Percentiles rank a stretch among this genome's conserved stretches.
Evolutionary conservation across 2,329 filamentous ascomycete genomes (phyloP).

Genomic region (Thermoascus crustaceus): DNA sequence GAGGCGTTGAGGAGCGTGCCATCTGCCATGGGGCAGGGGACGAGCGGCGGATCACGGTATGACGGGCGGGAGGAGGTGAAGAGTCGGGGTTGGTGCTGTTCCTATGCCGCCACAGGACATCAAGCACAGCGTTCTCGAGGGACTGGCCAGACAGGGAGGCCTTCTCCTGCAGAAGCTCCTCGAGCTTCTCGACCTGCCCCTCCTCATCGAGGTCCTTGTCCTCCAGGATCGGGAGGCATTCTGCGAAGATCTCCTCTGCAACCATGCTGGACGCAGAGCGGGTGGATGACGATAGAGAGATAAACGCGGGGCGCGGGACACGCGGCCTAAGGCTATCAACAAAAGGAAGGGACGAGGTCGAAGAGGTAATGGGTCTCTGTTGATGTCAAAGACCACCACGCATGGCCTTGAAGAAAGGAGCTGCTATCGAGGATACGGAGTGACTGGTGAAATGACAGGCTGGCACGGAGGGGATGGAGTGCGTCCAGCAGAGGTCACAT

Average conservation of each 20-base stretch:
- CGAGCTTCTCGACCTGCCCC: conserved; percentile 81
- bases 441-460: neutral
- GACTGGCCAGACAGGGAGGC: conserved; percentile 63
- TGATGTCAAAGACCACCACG: neutral
- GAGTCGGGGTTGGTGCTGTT: conserved; percentile 36
- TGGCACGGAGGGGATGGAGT: neutral
- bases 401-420: neutral
- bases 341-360: too few relatives aligned
- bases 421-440: neutral
- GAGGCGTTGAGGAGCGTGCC: conserved; percentile 64
- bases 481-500: neutral
- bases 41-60: conserved; percentile 79
- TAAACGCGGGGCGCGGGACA: conserved; percentile 1
- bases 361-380: neutral
- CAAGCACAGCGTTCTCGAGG: conserved; percentile 77
- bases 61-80: conserved; percentile 73
- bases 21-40: conserved; percentile 92
- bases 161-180: conserved; percentile 70
- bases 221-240: conserved; percentile 76
- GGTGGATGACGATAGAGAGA: neutral
- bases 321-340: too few relatives aligned
- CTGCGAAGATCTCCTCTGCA: conserved; percentile 80
- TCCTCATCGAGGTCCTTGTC: conserved; percentile 74
- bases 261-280: conserved; percentile 54
- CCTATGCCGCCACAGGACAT: conserved; percentile 62